These are phyloP conservation scores for Eudorina sp. DNA, from an alignment of 139 green algal species.

Conservation along the genomic window DNA sequence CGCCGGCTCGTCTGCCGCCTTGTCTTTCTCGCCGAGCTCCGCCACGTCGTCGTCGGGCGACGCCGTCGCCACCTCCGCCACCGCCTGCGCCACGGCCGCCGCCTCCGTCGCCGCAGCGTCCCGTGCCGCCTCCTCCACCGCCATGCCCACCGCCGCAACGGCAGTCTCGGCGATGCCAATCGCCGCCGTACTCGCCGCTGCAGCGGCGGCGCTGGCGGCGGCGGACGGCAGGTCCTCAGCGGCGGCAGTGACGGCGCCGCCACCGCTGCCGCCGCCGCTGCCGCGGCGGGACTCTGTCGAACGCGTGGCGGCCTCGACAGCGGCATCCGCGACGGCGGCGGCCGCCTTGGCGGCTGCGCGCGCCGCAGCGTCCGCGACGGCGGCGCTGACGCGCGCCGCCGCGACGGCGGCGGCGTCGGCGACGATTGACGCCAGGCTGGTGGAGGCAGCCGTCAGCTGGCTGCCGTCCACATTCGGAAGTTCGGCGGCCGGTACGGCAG, in stretches of 20 bases:
- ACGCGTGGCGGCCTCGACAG: not conserved
- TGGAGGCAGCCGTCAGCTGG: not conserved
- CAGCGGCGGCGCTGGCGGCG: not conserved
- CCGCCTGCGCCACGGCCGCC: not conserved
- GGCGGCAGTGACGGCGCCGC: too few relatives aligned
- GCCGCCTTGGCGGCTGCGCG: constrained; percentile 11
- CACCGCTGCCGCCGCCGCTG: not conserved
- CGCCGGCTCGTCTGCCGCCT: not conserved
- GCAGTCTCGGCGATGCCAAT: constrained; percentile 3
- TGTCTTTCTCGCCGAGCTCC: not conserved
- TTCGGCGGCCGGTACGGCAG: not conserved
- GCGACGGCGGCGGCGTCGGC: constrained; percentile 17
- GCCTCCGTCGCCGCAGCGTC: not conserved
- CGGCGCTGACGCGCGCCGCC: not conserved
- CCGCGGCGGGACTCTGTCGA: not conserved
- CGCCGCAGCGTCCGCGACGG: constrained; percentile 15
- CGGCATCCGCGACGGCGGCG: constrained; percentile 24
- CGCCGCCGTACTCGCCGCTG: not conserved
- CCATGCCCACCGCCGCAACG: not conserved
- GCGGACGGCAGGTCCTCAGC: not conserved
- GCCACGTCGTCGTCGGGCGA: too few relatives aligned
- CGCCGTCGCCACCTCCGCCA: not conserved
- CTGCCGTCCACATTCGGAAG: not conserved
- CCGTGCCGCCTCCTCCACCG: not conserved
- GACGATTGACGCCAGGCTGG: constrained; percentile 23